phyloP scores from a whole-genome alignment of 2,329 filamentous ascomycete species.

The Trichoderma sp. region DNA sequence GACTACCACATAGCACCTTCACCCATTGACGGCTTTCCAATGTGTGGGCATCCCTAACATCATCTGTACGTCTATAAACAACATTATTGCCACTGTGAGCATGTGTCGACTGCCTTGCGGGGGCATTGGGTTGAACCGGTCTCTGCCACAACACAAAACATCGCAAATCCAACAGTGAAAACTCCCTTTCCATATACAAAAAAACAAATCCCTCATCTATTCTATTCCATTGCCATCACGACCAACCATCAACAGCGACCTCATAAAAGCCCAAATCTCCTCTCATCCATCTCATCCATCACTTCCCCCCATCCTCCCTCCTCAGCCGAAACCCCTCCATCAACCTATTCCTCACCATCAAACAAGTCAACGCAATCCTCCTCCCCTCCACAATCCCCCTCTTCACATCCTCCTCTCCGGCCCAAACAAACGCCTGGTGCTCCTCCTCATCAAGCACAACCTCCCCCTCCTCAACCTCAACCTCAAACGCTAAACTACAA shows the following conservation, averaged over 20 bases:
- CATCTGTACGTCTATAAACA: not conserved
- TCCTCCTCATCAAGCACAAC: conserved; percentile 41
- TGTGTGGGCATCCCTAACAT: not conserved
- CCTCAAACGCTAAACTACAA: conserved; percentile 37
- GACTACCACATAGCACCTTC: not conserved
- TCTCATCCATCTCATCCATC: not conserved
- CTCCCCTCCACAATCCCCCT: conserved; percentile 27
- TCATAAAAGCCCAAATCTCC: not conserved
- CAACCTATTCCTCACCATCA: conserved; percentile 28
- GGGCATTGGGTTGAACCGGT: not conserved
- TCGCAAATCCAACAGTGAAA: not conserved
- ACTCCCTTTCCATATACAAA: not conserved
- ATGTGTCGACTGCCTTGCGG: too few relatives aligned
- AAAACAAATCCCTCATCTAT: not conserved
- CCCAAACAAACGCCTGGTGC: conserved; percentile 41
- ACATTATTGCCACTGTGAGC: too few relatives aligned
- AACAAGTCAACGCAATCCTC: conserved; percentile 33
- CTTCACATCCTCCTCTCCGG: conserved; percentile 36
- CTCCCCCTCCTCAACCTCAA: conserved; percentile 30
- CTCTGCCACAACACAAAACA: not conserved
- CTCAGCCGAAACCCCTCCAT: conserved; percentile 32
- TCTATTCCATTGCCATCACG: not conserved
- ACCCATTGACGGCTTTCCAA: not conserved
- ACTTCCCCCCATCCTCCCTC: conserved; percentile 18
- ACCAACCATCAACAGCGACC: not conserved